Evolutionary conservation across 495 filamentous ascomycete genomes (phyloP).

Genomic region (Articulospora tetracladia): DNA sequence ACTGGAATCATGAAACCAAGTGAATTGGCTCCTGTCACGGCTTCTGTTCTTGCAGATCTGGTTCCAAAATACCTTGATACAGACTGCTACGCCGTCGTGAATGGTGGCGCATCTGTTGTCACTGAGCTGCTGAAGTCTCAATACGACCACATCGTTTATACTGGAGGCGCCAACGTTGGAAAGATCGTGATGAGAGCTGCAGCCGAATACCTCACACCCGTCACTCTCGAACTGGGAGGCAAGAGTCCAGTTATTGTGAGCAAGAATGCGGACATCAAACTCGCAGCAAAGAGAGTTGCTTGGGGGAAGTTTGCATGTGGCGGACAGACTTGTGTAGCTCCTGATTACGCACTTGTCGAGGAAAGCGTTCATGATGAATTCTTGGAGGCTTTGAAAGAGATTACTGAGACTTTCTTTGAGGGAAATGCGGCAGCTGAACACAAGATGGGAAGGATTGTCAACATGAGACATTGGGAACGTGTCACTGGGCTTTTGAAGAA

Average conservation of each 20-base stretch:
- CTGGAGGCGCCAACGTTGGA: constrained; percentile 58
- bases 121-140: constrained; percentile 62
- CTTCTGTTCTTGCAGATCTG: constrained; percentile 52
- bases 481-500: constrained; percentile 63
- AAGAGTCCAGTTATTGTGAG: constrained; percentile 54
- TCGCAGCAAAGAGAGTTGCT: constrained; percentile 62
- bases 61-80: constrained; percentile 56
- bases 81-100: constrained; percentile 56
- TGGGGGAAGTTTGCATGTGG: constrained; percentile 68
- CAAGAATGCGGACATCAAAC: constrained; percentile 43
- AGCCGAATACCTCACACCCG: constrained; percentile 70
- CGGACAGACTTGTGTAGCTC: constrained; percentile 58
- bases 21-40: constrained; percentile 56
- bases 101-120: constrained; percentile 60
- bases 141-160: constrained; percentile 82
- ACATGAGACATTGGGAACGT: constrained; percentile 53
- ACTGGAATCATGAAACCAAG: constrained; percentile 70
- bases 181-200: constrained; percentile 69
- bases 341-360: constrained; percentile 67
- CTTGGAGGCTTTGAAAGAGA: constrained; percentile 54
- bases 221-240: constrained; percentile 34
- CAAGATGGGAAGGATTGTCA: constrained; percentile 42
- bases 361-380: constrained; percentile 53
- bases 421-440: background rate
- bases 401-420: constrained; percentile 48